phyloP scores from a whole-genome alignment of 208 protist genomes.

The Leishmania tropica region DNA sequence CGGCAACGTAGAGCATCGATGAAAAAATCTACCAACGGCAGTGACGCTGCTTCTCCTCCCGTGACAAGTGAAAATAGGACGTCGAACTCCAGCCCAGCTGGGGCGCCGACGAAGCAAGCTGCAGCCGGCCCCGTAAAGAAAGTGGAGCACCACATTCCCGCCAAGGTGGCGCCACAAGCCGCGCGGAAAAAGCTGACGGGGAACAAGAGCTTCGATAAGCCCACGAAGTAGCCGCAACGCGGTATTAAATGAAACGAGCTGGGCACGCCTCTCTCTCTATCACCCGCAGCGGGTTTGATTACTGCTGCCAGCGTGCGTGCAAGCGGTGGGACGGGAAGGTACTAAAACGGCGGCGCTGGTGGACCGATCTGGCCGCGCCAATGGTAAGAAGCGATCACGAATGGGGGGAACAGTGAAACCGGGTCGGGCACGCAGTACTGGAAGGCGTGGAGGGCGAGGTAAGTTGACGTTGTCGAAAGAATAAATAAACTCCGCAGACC shows the following conservation, averaged over 20 bases:
- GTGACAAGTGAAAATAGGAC: constrained; percentile 1
- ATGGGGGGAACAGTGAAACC: background rate
- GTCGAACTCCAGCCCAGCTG: constrained; percentile 1
- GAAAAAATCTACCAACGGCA: background rate
- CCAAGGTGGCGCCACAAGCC: constrained; percentile 9
- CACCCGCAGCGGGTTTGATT: background rate
- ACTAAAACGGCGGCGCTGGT: background rate
- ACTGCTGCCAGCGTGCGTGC: background rate
- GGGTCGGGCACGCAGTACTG: background rate
- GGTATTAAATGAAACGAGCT: background rate
- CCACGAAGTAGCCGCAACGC: constrained; percentile 1
- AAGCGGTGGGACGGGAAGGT: background rate
- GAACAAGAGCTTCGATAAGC: constrained; percentile 5
- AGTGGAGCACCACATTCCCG: constrained; percentile 1
- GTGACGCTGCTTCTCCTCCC: background rate
- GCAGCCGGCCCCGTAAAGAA: background rate
- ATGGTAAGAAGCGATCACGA: background rate
- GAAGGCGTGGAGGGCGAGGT: background rate
- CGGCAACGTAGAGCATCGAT: constrained; percentile 2
- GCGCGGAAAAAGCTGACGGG: constrained; percentile 20
- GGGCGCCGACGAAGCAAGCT: background rate
- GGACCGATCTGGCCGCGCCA: background rate
- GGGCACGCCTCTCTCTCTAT: background rate
- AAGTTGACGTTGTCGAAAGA: background rate
- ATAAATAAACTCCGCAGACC: background rate